A percentile compares a stretch with the other conserved stretches of the same genome.
These are phyloP conservation scores for Xylariaceae sp. DNA, from an alignment of 2,329 filamentous ascomycete species.

Conservation along the genomic window DNA sequence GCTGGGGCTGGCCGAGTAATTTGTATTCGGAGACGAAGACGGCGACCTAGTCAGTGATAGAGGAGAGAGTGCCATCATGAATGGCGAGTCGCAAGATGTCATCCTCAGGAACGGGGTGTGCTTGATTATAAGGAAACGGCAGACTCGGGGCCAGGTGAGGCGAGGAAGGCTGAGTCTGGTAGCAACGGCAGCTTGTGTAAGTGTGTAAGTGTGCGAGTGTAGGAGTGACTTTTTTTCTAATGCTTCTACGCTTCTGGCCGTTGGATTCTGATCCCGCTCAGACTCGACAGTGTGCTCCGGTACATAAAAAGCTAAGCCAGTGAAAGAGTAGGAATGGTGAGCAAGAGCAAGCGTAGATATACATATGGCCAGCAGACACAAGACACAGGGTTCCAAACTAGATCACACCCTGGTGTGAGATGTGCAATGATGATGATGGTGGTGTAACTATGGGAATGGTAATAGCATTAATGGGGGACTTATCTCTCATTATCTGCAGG, in stretches of 20 bases:
- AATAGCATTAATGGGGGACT: neutral
- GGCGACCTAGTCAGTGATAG: slow-evolving; percentile 42
- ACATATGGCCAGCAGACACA: neutral
- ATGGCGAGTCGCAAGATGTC: slow-evolving; percentile 1
- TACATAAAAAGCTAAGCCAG: neutral
- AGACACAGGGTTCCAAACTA: no score
- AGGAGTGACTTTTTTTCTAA: neutral
- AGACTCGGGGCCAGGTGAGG: neutral
- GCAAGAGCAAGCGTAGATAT: slow-evolving; percentile 1
- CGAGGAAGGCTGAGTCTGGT: neutral
- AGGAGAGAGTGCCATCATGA: slow-evolving; percentile 45
- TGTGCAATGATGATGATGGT: no score
- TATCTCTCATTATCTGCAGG: no score
- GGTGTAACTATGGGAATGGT: neutral
- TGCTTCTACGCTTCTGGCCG: neutral
- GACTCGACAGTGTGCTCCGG: neutral
- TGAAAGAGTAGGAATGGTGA: neutral
- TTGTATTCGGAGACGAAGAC: slow-evolving; percentile 39
- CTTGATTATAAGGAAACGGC: neutral
- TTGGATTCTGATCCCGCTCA: neutral
- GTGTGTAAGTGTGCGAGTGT: no score
- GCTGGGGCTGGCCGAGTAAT: slow-evolving; percentile 37
- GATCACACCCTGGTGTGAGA: no score
- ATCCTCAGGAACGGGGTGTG: neutral
- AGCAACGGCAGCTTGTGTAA: neutral